Conservation (phyloP, 2,329 filamentous ascomycete genomes). For the Beauveria rudraprayagi region DNA sequence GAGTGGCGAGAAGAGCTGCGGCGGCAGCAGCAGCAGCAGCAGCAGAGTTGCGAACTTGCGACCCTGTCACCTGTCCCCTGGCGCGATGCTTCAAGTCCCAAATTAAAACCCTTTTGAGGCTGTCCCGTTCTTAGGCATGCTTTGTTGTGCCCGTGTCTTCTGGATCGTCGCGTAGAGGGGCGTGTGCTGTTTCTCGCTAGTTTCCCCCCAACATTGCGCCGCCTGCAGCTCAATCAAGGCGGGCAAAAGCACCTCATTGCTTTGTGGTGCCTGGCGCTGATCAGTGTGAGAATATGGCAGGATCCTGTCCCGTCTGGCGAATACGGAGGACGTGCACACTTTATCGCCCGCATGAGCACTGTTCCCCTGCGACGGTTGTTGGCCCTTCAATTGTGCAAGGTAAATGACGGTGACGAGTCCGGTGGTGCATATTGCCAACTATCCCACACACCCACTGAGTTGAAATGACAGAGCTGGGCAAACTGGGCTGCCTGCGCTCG, state of each 20-base stretch:
- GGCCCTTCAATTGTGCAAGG: not conserved
- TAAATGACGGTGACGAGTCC: not conserved
- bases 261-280: conserved; percentile 1
- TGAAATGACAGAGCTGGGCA: not conserved
- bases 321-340: not conserved
- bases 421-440: not conserved
- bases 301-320: not conserved
- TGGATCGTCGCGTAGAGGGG: not conserved
- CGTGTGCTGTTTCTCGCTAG: not conserved
- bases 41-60: not conserved
- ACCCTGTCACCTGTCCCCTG: not conserved
- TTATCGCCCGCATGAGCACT: not conserved
- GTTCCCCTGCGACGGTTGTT: not conserved
- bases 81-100: no score
- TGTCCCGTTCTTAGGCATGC: not conserved
- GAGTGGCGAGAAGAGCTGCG: no score
- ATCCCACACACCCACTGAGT: not conserved
- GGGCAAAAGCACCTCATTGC: not conserved
- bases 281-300: not conserved
- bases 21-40: no score
- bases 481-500: not conserved
- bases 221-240: not conserved
- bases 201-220: not conserved
- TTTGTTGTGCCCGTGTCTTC: not conserved
- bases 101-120: not conserved